phyloP scores from a whole-genome alignment of 73 alveolate genomes.

The Paramecium tetraurelia region DNA sequence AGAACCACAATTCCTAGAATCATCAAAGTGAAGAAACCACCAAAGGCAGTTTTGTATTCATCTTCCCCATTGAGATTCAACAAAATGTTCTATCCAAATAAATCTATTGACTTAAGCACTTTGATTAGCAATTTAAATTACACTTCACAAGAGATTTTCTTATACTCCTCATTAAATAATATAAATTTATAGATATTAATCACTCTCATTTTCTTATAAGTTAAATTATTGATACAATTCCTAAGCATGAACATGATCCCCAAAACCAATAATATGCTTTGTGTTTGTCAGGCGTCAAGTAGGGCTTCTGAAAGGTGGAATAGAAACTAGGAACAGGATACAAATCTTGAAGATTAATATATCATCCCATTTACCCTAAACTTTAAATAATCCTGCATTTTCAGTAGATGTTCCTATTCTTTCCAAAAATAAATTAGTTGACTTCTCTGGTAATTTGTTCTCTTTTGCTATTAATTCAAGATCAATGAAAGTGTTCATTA shows the following conservation, averaged over 20 bases:
- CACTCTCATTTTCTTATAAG: not conserved
- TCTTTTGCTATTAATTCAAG: slow-evolving; percentile 12
- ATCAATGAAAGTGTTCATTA: slow-evolving; percentile 48
- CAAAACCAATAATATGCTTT: slow-evolving; percentile 55
- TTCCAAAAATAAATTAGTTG: slow-evolving; percentile 12
- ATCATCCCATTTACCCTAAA: not conserved
- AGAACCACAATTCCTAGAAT: not conserved
- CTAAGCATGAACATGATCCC: slow-evolving; percentile 61
- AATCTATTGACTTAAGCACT: not conserved
- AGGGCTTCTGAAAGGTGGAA: slow-evolving; percentile 43
- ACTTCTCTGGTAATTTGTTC: not conserved
- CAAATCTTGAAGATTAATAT: not conserved
- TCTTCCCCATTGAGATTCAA: slow-evolving; percentile 19
- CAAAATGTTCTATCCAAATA: not conserved
- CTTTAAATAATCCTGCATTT: slow-evolving; percentile 28
- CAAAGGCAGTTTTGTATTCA: not conserved
- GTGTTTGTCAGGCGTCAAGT: slow-evolving; percentile 61
- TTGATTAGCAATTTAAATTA: not conserved
- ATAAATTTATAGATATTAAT: not conserved
- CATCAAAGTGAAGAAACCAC: not conserved
- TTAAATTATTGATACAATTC: not conserved
- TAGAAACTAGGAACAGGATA: slow-evolving; percentile 54
- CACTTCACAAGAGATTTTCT: not conserved
- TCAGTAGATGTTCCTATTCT: slow-evolving; percentile 1
- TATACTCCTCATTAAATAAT: not conserved